Percentiles rank a stretch among this genome's conserved stretches.
Conservation (phyloP, 192 early-diverging fungal species). For the Chytriomyces sp. region DNA sequence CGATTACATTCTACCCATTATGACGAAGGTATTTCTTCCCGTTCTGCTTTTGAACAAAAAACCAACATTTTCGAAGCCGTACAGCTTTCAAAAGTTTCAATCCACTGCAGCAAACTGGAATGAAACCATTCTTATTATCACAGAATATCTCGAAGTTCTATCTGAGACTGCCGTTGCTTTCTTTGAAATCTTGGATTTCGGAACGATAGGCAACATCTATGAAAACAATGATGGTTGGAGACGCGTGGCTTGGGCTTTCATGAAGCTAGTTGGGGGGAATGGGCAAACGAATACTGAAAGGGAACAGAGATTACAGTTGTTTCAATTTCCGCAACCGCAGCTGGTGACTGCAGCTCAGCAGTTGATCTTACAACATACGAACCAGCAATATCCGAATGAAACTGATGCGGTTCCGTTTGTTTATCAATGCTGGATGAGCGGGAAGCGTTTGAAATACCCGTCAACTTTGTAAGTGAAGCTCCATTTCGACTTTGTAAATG, state of each 20-base stretch:
- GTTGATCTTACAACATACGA: neutral
- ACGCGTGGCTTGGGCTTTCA: slow-evolving; percentile 53
- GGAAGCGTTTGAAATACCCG: slow-evolving; percentile 41
- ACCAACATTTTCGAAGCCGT: slow-evolving; percentile 37
- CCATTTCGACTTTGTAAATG: neutral
- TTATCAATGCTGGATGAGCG: slow-evolving; percentile 28
- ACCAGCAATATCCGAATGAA: no score
- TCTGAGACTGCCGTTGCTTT: slow-evolving; percentile 31
- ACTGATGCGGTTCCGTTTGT: slow-evolving; percentile 13
- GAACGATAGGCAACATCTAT: slow-evolving; percentile 20
- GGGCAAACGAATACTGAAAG: slow-evolving; percentile 41
- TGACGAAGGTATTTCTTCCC: slow-evolving; percentile 41
- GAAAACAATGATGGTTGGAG: slow-evolving; percentile 45
- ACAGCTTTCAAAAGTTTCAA: slow-evolving; percentile 39
- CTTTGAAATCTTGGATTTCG: slow-evolving; percentile 57
- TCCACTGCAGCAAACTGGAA: slow-evolving; percentile 51
- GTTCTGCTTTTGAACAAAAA: neutral
- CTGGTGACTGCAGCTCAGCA: neutral
- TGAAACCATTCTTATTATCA: slow-evolving; percentile 48
- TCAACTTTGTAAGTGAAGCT: slow-evolving; percentile 47
- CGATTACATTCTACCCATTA: slow-evolving; percentile 44
- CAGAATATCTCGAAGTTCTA: slow-evolving; percentile 43
- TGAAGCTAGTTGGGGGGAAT: slow-evolving; percentile 41
- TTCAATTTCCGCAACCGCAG: slow-evolving; percentile 41
- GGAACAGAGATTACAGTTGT: slow-evolving; percentile 48